Conservation (phyloP, 2,329 filamentous ascomycete genomes). For the Albophoma yamanashiensis region DNA sequence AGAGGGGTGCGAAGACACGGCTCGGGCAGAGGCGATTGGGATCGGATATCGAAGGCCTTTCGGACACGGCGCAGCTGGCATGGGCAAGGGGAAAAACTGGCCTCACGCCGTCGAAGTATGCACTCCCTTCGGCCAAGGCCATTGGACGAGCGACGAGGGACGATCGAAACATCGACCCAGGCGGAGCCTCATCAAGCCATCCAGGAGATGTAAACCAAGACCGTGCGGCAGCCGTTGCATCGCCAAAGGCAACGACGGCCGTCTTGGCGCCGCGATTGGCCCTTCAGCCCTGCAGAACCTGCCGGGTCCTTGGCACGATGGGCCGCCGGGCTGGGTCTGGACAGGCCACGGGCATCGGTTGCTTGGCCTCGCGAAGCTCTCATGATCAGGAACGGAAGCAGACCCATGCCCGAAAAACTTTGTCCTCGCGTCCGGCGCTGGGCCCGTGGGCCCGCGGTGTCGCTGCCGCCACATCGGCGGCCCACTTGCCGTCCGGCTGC, state of each 20-base stretch:
- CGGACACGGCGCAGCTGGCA: background rate
- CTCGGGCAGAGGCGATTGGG: background rate
- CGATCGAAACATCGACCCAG: background rate
- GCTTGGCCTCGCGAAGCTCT: background rate
- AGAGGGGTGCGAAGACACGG: no score
- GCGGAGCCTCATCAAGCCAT: background rate
- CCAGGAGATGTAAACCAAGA: background rate
- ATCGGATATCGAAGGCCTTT: background rate
- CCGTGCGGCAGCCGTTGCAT: background rate
- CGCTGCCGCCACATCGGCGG: background rate
- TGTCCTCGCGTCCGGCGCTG: background rate
- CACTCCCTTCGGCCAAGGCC: background rate
- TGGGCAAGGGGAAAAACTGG: background rate
- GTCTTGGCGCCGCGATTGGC: background rate
- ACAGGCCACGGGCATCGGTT: background rate
- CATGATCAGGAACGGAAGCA: background rate
- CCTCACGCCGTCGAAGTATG: background rate
- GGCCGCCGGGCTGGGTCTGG: background rate
- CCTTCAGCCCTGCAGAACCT: background rate
- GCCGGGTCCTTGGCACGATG: background rate
- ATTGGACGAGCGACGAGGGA: background rate
- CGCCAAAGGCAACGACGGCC: background rate
- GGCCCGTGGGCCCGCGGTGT: background rate
- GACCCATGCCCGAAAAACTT: background rate
- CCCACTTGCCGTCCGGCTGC: background rate